Evolutionary conservation across 805 yeast genomes (phyloP), one percentile per base, ranked within the genome.

Genomic region (Starmerella khaoyaiensis): DNA sequence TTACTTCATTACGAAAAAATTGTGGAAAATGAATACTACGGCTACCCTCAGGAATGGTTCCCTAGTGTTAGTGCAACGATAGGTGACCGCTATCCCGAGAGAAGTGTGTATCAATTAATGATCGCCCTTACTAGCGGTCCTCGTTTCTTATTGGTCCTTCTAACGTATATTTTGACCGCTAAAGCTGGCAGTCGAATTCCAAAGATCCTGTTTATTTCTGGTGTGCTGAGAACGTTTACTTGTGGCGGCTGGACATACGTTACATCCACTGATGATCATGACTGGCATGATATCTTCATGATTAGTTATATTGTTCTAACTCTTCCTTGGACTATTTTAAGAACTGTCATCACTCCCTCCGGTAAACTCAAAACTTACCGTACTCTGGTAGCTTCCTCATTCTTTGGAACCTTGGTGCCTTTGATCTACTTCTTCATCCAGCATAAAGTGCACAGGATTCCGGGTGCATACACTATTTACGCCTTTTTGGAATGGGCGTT

Each of bases 241-340:
- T 90, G 97, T 54, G 98, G 98, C 54, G 97, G 97, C 10, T 90
- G 97, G 96, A 94, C 93, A 6, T 90, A 90, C 55, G 79, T 90
- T 45, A 90, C 98, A 1, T 80, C 94, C 5, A 83, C 96, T 1
- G 98, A 90, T 58, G 95, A 90, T 56, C 97, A 87, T 51, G 94
- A 87, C 59, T 75, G 78, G 63, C 98, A 90, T 57, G 97, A 90
- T 54, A 73, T 90, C 29, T 87, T 87, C 56, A 90, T 90, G 98
- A 83, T 90, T 43, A 57, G 78, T 20, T 90, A 90, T 60, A 79
- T 90, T 41, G 70, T 84, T 1, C 65, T 87, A 44, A 86, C 97
- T 1, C 64, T 87, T 26, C 98, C 98, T 2, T 90, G 96, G 95
- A 79, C 82, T 34, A 58, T 75, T 17, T 59, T 73, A 32, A 71